Evolutionary conservation across 441 rosid species (phyloP), one percentile per base, ranked within the genome.

Genomic region (Kokia cookei): DNA sequence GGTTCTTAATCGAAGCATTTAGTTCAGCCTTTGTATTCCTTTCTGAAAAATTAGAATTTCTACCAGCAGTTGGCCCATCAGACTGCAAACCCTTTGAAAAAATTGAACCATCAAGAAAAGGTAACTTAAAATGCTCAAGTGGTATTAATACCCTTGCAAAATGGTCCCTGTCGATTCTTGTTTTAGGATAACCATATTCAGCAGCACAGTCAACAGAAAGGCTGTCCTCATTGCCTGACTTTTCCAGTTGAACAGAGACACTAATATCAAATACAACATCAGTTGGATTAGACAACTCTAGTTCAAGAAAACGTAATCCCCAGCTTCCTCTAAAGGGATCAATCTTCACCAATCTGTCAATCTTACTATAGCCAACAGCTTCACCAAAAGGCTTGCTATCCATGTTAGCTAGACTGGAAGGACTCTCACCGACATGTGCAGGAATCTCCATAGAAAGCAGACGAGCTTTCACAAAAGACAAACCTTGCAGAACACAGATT

Each of bases 401-500:
- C 58, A 60, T 47, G 64, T 57, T 55, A 68, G 77, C 81, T 61
- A 82, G 75, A 48, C 76, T 83, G 55, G 88, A 85, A 86, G 82
- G 86, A 76, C 80, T 86, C 79, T 83, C 91, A 71, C 91, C 90
- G 43, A 96, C 90, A 72, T 90, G 93, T 4, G 99, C 94, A 73
- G 98, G 98, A 76, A 93, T 96, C 83, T 96, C 97, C 99, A 96
- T 96, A 22, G 99, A 93, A 77, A 96, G 98, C 80, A 96, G 80
- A 67, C 97, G 90, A 70, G 92, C 99, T 83, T 87, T 92, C 40
- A 96, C 97, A 82, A 96, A 87, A 65, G 97, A 92, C 68, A 96
- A 81, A 82, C 99, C 98, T 82, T 86, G 98, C 79, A 90, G 70
- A 76, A 96, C 97, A 78, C 96, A 90, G 54, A 96, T 79, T 60